Percentiles rank a stretch among this genome's conserved stretches.
These are phyloP conservation scores for Backusella mclennaniae DNA, from an alignment of 192 early-diverging fungal genomes.

Conservation along the genomic window DNA sequence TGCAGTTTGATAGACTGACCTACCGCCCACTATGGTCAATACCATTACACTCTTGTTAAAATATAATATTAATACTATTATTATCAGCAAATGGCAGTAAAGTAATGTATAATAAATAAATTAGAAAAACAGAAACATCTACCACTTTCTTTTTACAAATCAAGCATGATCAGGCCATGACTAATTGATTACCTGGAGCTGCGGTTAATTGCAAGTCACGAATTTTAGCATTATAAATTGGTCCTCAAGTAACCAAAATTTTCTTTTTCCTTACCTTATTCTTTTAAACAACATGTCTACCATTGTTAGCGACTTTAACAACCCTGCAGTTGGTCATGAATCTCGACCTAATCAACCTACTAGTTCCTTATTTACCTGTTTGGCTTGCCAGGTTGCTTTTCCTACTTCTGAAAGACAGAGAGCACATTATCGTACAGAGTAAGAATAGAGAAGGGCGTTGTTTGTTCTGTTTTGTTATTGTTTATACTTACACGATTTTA, in stretches of 20 bases:
- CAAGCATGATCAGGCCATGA: background rate
- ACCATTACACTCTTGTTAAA: background rate
- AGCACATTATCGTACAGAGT: constrained; percentile 91
- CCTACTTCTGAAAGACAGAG: constrained; percentile 86
- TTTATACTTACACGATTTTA: background rate
- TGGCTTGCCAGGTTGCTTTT: constrained; percentile 94
- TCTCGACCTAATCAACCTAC: background rate
- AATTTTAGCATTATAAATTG: background rate
- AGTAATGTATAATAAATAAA: background rate
- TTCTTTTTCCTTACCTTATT: background rate
- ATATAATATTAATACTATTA: background rate
- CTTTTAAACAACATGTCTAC: background rate
- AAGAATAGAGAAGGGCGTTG: background rate
- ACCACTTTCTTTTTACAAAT: background rate
- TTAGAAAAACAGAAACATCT: background rate
- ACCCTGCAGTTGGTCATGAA: background rate
- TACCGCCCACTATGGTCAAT: background rate
- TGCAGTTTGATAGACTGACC: background rate
- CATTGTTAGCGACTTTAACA: background rate
- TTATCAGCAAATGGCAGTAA: background rate
- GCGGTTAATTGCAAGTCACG: background rate
- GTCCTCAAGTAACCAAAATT: background rate
- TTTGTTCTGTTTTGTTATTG: background rate
- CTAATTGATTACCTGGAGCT: background rate
- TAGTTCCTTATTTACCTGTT: constrained; percentile 67